Conservation (phyloP, 2,329 filamentous ascomycete species). For the Claviceps arundinis region DNA sequence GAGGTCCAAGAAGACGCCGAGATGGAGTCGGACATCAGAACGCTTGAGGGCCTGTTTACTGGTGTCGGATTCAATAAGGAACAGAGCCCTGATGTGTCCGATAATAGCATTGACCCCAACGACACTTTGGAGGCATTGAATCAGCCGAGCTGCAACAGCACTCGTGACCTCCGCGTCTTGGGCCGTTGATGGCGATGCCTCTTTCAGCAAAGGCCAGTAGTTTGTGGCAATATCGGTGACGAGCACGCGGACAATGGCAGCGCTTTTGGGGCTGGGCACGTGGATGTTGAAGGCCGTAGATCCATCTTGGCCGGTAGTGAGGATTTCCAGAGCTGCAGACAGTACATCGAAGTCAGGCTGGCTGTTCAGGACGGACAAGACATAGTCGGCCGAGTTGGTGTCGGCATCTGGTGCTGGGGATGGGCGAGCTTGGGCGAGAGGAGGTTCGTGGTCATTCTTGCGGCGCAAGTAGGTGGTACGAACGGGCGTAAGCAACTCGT, state of each 20-base stretch:
- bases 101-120: conserved; percentile 67
- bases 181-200: conserved; percentile 19
- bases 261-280: conserved; percentile 49
- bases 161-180: conserved; percentile 3
- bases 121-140: conserved; percentile 56
- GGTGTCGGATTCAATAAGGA: conserved; percentile 39
- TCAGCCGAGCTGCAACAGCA: conserved; percentile 26
- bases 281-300: conserved; percentile 14
- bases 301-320: conserved; percentile 20
- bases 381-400: conserved; percentile 31
- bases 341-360: conserved; percentile 50
- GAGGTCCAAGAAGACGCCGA: conserved; percentile 31
- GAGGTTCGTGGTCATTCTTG: conserved; percentile 20
- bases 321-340: conserved; percentile 35
- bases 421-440: conserved; percentile 24
- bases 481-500: conserved; percentile 40
- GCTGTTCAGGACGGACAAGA: conserved; percentile 43
- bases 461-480: conserved; percentile 36
- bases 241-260: conserved; percentile 63
- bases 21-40: conserved; percentile 29
- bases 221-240: conserved; percentile 65
- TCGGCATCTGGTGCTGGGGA: conserved; percentile 3
- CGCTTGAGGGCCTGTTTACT: conserved; percentile 24
- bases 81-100: conserved; percentile 47
- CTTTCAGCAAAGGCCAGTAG: conserved; percentile 59